A percentile compares a stretch with the other conserved stretches of the same genome.
Evolutionary conservation across 148 eudicot genomes (phyloP).

Genomic region (Vaccinium myrtillus): DNA sequence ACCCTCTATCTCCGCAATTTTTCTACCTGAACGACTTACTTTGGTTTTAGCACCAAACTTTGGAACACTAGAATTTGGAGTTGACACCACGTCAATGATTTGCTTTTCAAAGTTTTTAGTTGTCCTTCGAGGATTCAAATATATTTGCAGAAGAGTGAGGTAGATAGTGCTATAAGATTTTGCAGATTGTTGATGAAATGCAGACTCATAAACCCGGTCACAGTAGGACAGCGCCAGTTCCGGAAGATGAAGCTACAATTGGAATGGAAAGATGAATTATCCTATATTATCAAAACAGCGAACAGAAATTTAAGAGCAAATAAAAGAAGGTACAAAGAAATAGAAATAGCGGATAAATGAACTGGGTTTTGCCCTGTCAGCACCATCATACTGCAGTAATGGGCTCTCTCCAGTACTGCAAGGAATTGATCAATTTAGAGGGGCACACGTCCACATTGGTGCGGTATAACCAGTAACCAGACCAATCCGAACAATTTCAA

Average conservation of each 20-base stretch:
- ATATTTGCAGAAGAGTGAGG: conserved; percentile 87
- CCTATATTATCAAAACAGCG: not conserved
- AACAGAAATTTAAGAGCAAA: not conserved
- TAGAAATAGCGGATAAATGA: not conserved
- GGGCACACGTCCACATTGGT: not conserved
- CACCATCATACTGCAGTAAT: conserved; percentile 4
- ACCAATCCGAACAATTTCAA: not conserved
- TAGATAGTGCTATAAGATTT: conserved; percentile 73
- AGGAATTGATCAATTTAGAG: not conserved
- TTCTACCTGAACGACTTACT: conserved; percentile 51
- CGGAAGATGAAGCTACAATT: conserved; percentile 84
- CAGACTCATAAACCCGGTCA: conserved; percentile 83
- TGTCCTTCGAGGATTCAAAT: conserved; percentile 79
- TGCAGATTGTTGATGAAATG: conserved; percentile 53
- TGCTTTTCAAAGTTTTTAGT: conserved; percentile 77
- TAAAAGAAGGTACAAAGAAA: conserved; percentile 9
- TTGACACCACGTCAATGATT: conserved; percentile 59
- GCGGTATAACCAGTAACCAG: not conserved
- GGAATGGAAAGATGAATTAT: conserved; percentile 3
- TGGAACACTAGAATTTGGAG: conserved; percentile 50
- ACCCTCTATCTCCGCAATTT: conserved; percentile 89
- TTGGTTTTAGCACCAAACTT: conserved; percentile 49
- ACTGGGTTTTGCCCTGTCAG: not conserved
- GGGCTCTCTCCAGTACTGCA: not conserved
- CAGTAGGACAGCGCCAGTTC: conserved; percentile 89